Conservation (phyloP, 257 asterid species). For the Solanum chiquidenum region DNA sequence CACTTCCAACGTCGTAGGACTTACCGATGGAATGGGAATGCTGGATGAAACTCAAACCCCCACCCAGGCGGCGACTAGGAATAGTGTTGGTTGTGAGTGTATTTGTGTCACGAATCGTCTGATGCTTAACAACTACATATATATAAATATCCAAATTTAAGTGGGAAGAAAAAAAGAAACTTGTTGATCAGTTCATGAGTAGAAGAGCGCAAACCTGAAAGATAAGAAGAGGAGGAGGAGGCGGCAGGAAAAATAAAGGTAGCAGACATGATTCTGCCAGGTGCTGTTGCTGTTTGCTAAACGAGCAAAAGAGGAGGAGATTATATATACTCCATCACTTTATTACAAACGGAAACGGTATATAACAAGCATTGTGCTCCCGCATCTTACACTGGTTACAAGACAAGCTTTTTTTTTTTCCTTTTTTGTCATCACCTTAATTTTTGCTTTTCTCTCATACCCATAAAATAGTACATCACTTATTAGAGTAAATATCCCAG, state of each 20-base stretch:
- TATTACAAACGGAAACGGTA: neutral
- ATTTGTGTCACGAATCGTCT: neutral
- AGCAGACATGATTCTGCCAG: neutral
- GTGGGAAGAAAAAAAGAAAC: neutral
- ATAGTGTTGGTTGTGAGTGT: neutral
- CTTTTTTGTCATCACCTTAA: neutral
- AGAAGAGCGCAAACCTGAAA: neutral
- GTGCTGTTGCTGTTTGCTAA: neutral
- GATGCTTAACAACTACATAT: neutral
- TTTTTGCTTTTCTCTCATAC: neutral
- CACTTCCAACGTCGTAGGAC: neutral
- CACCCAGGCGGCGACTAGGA: neutral
- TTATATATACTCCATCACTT: neutral
- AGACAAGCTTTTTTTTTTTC: neutral
- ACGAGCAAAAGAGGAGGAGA: neutral
- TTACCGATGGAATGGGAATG: neutral
- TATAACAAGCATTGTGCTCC: neutral
- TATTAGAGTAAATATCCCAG: no score
- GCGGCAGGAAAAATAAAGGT: neutral
- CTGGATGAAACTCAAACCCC: neutral
- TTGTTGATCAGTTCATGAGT: neutral
- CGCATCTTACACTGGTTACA: neutral
- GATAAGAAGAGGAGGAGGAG: neutral
- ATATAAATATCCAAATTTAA: neutral
- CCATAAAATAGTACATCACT: neutral